Base-by-base conservation (phyloP, 768 basidiomycete genomes). In the Mycena indigotica region DNA sequence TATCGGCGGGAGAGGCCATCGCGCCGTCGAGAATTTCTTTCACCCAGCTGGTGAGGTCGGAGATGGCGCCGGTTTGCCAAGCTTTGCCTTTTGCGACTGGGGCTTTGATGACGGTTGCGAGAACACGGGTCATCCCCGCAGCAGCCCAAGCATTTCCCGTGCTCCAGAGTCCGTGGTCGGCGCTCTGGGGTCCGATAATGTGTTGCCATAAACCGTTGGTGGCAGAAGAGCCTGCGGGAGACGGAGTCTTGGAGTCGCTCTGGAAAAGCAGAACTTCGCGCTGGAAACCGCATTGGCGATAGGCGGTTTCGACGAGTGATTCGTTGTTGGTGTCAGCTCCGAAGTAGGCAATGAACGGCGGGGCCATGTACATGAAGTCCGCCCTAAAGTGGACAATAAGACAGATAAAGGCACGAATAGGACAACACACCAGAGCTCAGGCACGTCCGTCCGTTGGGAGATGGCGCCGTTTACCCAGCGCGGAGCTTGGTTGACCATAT, bases 121-220 rank as follows among this genome's bases (percentile, higher is more conserved):
- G 67, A 4, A 90, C 84, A 5, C 88, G 78, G 24, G 84, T 70
- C 78, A 86, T 85, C 0, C 88, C 88, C 1, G 81, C 82, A 1
- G 85, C 86, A 0, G 87, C 88, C 89, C 89, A 90, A 0, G 75
- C 87, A 61, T 90, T 91, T 3, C 84, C 84, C 39, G 79, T 80
- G 0, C 77, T 75, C 80, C 80, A 82, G 1, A 79, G 57, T 2
- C 79, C 79, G 0, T 70, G 65, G 50, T 81, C 80, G 23, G 57
- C 35, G 48, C 61, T 67, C 16, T 66, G 56, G 17, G 77, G 77
- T 0, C 79, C 79, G 26, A 75, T 59, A 41, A 81, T 80, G 54
- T 73, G 70, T 12, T 61, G 52, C 72, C 69, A 70, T 0, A 66
- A 50, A 4, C 65, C 65, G 0, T 17, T 26, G 28, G 57, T 54